phyloP scores from a whole-genome alignment of 1,139 yeast genomes.

The Magnusiomyces fungicola region DNA sequence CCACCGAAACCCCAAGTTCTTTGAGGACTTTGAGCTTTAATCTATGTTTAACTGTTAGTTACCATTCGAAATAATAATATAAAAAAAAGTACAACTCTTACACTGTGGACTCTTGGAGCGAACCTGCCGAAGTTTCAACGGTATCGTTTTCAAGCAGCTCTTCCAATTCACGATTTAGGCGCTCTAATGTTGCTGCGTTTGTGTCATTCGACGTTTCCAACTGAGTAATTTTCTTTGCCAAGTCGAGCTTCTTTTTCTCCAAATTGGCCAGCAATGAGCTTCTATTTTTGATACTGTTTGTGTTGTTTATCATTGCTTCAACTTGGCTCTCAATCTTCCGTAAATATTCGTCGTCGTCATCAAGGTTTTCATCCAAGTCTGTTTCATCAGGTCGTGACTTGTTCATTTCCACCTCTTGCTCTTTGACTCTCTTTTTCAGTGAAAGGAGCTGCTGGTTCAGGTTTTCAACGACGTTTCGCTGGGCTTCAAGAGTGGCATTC shows the following conservation, averaged over 20 bases:
- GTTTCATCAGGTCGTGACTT: too few relatives aligned
- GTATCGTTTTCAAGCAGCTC: conserved; percentile 31
- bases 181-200: conserved; percentile 39
- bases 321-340: too few relatives aligned
- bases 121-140: conserved; percentile 25
- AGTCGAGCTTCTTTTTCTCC: conserved; percentile 45
- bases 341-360: too few relatives aligned
- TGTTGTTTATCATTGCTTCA: too few relatives aligned
- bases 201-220: conserved; percentile 47
- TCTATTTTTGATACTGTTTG: too few relatives aligned
- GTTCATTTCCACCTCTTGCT: conserved; percentile 4
- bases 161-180: conserved; percentile 37
- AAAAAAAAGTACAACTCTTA: conserved; percentile 8
- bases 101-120: conserved; percentile 32
- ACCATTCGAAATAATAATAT: neutral
- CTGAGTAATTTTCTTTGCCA: conserved; percentile 52
- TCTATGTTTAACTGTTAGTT: conserved; percentile 15
- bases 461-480: neutral
- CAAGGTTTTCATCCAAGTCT: too few relatives aligned
- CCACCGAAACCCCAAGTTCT: conserved; percentile 34
- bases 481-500: neutral
- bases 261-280: too few relatives aligned
- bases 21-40: conserved; percentile 36
- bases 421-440: neutral
- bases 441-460: neutral